Base-by-base conservation (phyloP, 192 early-diverging fungal species). In the Gaertneriomyces sp. region DNA sequence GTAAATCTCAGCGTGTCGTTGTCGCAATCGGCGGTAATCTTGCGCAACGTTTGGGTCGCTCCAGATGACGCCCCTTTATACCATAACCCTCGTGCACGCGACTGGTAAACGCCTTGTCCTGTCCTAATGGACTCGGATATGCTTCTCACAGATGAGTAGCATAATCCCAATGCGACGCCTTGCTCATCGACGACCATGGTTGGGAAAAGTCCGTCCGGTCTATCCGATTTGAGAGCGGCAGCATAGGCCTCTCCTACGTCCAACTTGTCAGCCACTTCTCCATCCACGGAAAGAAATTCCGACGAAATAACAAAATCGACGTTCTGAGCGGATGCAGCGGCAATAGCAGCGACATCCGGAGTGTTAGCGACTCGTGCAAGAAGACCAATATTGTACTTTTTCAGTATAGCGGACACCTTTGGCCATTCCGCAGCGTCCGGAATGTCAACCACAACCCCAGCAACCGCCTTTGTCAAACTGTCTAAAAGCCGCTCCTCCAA, bases 31-130 rank as follows among this genome's bases (percentile, higher is more conserved):
- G 85, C 69, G n/a, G 84, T 69, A 47, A 98, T 77, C 39, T 81
- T 81, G 41, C 89, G 66, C 57, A 99, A 79, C 41, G 81, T 78
- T 74, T 99, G 97, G n/a, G 89, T 91, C 4, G 97, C 90, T 42
- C 94, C 95, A 0, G 95, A 98, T 1, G 97, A 93, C 45, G 86
- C 78, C 8, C 97, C 97, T 76, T 99, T 99, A 74, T 92, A 86
- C 97, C 97, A 99, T 10, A 99, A 79, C 17, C 93, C 94, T 47
- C 93, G 82, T 11, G 66, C 75, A 51, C 97, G 82, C 42, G 90
- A 93, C 74, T 92, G 89, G 80, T 97, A 99, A 9, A 97, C 93
- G n/a, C 97, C 97, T 51, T 84, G 74, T 5, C 86, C 81, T 0
- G 85, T 85, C 25, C 78, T 78, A 52, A 99, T 72, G 0, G 94